Conservation (phyloP, 306 rosid genomes). For the Vigna unguiculata region DNA sequence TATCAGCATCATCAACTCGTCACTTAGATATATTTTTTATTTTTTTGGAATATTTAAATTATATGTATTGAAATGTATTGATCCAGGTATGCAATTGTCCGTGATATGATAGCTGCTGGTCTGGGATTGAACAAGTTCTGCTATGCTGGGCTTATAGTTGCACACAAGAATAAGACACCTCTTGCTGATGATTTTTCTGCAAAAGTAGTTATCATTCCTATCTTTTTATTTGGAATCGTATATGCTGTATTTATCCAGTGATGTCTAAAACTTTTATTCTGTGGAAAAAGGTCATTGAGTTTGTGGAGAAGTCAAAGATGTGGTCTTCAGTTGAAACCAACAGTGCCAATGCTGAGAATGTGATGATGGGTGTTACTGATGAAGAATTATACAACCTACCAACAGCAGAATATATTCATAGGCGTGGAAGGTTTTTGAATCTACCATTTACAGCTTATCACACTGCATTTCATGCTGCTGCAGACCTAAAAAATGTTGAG, state of each 20-base stretch:
- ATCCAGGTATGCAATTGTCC: slow-evolving; percentile 87
- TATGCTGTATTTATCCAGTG: slow-evolving; percentile 31
- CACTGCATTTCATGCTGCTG: slow-evolving; percentile 84
- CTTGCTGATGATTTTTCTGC: slow-evolving; percentile 77
- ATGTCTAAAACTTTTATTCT: slow-evolving; percentile 44
- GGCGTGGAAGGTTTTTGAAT: slow-evolving; percentile 65
- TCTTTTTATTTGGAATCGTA: slow-evolving; percentile 35
- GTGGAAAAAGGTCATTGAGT: slow-evolving; percentile 79
- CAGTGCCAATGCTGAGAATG: slow-evolving; percentile 76
- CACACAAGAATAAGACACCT: slow-evolving; percentile 78
- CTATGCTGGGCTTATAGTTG: slow-evolving; percentile 87
- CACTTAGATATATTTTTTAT: not conserved
- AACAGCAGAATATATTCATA: slow-evolving; percentile 74
- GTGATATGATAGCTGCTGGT: slow-evolving; percentile 98
- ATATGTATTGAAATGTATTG: slow-evolving; percentile 35
- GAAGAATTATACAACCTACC: slow-evolving; percentile 96
- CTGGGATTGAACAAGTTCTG: slow-evolving; percentile 91
- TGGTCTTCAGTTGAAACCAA: slow-evolving; percentile 77
- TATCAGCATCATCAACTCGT: slow-evolving; percentile 32
- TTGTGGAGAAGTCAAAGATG: slow-evolving; percentile 84
- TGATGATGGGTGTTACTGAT: slow-evolving; percentile 82
- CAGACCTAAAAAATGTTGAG: slow-evolving; percentile 76
- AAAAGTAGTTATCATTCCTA: slow-evolving; percentile 60
- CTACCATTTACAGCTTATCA: slow-evolving; percentile 71
- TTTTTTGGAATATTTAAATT: slow-evolving; percentile 11